Evolutionary conservation across 1,284 basidiomycete species (phyloP).

Genomic region (Trichosporon sp.): DNA sequence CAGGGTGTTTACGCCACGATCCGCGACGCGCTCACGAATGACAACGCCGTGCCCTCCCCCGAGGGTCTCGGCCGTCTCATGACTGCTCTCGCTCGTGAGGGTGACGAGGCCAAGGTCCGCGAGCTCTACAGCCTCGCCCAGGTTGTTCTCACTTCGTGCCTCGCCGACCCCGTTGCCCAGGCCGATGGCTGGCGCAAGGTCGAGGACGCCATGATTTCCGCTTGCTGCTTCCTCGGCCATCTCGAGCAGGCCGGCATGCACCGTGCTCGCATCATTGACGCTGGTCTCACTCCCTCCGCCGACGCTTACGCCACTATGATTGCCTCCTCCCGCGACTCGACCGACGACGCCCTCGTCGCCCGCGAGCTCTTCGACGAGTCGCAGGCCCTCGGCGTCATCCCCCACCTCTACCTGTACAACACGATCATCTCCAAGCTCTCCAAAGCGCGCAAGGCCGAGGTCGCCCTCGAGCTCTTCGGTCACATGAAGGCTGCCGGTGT

Average conservation of each 20-base stretch:
- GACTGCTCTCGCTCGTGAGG: conserved; percentile 67
- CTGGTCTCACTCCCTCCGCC: conserved; percentile 75
- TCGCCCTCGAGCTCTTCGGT: conserved; percentile 80
- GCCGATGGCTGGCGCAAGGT: conserved; percentile 69
- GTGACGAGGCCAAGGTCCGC: conserved; percentile 66
- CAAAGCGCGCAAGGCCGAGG: conserved; percentile 86
- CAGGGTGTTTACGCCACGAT: conserved; percentile 28
- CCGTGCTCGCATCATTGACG: conserved; percentile 73
- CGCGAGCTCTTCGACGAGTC: conserved; percentile 80
- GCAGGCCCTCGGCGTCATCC: conserved; percentile 67
- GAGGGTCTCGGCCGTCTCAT: conserved; percentile 66
- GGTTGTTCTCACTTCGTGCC: conserved; percentile 60
- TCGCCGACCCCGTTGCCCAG: conserved; percentile 49
- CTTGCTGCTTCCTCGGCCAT: conserved; percentile 75
- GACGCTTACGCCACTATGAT: conserved; percentile 92
- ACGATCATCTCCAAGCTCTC: conserved; percentile 93
- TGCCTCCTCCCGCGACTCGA: conserved; percentile 82
- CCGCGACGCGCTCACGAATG: conserved; percentile 29
- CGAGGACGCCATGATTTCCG: conserved; percentile 87
- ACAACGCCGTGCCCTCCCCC: conserved; percentile 38
- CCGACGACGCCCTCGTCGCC: conserved; percentile 86
- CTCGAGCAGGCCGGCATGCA: conserved; percentile 78
- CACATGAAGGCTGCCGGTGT: conserved; percentile 68
- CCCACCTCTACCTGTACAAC: conserved; percentile 89
- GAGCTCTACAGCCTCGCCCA: conserved; percentile 74